A percentile compares a stretch with the other conserved stretches of the same genome.
phyloP scores from a whole-genome alignment of 495 filamentous ascomycete species.

The Sordaria brevicollis region DNA sequence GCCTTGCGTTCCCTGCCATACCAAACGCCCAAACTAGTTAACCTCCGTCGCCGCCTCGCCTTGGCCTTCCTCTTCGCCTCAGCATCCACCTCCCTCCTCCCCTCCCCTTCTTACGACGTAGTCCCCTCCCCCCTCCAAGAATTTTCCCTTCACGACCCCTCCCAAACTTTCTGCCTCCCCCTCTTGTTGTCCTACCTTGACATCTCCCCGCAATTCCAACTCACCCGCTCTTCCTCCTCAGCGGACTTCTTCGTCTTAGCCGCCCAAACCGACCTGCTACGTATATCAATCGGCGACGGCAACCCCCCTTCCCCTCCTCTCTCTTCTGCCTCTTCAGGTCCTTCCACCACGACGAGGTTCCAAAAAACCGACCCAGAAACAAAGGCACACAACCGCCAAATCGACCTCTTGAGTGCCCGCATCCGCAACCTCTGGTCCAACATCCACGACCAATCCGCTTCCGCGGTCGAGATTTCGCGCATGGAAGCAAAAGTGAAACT shows the following conservation, averaged over 20 bases:
- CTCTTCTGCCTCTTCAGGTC: no score
- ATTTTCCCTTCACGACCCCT: background rate
- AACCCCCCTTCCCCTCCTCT: background rate
- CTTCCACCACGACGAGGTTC: no score
- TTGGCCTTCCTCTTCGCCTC: slow-evolving; percentile 52
- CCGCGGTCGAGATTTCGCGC: slow-evolving; percentile 55
- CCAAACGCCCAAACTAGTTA: slow-evolving; percentile 45
- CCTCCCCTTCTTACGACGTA: background rate
- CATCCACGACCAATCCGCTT: slow-evolving; percentile 58
- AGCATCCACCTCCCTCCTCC: background rate
- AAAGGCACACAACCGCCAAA: slow-evolving; percentile 47
- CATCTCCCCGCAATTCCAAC: background rate
- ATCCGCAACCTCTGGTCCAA: slow-evolving; percentile 57
- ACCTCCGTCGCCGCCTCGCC: slow-evolving; percentile 63
- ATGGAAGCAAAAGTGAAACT: slow-evolving; percentile 64
- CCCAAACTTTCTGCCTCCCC: background rate
- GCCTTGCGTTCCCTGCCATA: slow-evolving; percentile 45
- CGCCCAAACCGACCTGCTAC: slow-evolving; percentile 54
- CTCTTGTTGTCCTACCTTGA: background rate
- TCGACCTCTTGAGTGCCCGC: slow-evolving; percentile 54
- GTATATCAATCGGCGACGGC: slow-evolving; percentile 63
- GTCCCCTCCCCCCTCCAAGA: background rate
- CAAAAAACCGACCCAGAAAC: slow-evolving; percentile 9
- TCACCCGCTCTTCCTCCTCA: background rate
- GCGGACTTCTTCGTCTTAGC: slow-evolving; percentile 54